phyloP scores from a whole-genome alignment of 495 filamentous ascomycete species.

The Trichoderma parareesei region DNA sequence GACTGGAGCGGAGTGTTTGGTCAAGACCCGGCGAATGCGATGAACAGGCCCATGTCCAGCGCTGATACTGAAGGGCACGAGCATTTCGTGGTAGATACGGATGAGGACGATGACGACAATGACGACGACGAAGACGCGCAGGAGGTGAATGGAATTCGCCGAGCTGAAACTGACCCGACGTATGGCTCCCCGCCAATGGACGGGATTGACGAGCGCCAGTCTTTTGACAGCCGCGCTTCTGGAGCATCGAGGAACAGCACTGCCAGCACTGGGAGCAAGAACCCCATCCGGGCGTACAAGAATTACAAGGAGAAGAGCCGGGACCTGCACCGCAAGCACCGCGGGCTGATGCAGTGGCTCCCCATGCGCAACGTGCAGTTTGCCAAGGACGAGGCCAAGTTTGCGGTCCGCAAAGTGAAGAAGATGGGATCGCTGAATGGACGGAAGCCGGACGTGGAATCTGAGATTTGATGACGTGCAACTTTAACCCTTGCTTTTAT shows the following conservation, averaged over 20 bases:
- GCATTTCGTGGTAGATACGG: constrained; percentile 32
- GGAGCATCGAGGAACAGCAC: constrained; percentile 15
- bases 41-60: constrained; percentile 20
- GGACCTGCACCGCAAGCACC: constrained; percentile 58
- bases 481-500: not conserved
- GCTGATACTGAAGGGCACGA: constrained; percentile 35
- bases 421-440: constrained; percentile 50
- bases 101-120: constrained; percentile 31
- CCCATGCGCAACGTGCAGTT: constrained; percentile 62
- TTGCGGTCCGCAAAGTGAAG: constrained; percentile 49
- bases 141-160: constrained; percentile 19
- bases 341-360: constrained; percentile 71
- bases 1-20: constrained; percentile 88
- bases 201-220: constrained; percentile 14
- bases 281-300: constrained; percentile 38
- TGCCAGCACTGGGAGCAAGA: constrained; percentile 24
- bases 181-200: not conserved
- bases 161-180: constrained; percentile 1
- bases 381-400: constrained; percentile 60
- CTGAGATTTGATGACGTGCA: not conserved
- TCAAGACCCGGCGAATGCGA: constrained; percentile 44
- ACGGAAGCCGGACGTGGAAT: constrained; percentile 60
- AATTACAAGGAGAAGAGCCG: constrained; percentile 46
- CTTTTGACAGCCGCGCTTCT: constrained; percentile 18
- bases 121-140: constrained; percentile 37